Base-by-base conservation (phyloP, 768 basidiomycete species). In the Collybia sp. region DNA sequence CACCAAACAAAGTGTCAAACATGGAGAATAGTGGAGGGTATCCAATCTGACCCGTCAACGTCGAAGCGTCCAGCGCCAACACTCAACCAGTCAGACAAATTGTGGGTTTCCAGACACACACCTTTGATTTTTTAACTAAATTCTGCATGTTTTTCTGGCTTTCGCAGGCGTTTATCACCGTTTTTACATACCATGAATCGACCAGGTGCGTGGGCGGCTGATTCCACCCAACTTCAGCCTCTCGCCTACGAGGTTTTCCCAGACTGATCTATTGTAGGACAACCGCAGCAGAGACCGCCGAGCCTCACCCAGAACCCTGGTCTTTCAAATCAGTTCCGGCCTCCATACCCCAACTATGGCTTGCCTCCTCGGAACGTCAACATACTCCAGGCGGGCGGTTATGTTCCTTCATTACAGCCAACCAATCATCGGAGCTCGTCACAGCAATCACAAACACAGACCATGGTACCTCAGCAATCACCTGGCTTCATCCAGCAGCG, bases 241-340 rank as follows among this genome's bases (percentile, higher is more conserved):
- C 40, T 51, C 44, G 44, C 38, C 46, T 49, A 53, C 48, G 42
- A 44, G 50, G 48, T 55, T 58, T 59, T 63, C 58, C 45, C 47
- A 46, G 49, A 49, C 62, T 56, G 52, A 62, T 41, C 46, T 39
- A 45, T 43, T 58, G 49, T 62, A 88, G 85, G 85, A 58, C 87
- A 88, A 77, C 85, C 86, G 44, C 85, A 84, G 58, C 87, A 88
- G 65, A 75, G 87, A 63, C 85, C 87, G 42, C 85, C 88, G 53
- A 85, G 76, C 64, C 77, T 88, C 48, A 75, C 77, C 9, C 79
- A 83, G 25, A 82, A 80, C 49, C 76, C 85, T 49, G 69, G 68
- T 33, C 73, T 86, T 48, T 70, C 77, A 10, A 77, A 69, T 34
- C 85, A 83, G 56, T 88, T 80, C 64, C 80, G 86, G 58, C 72